phyloP scores from a whole-genome alignment of 441 rosid genomes.

The Metrosideros polymorpha region DNA sequence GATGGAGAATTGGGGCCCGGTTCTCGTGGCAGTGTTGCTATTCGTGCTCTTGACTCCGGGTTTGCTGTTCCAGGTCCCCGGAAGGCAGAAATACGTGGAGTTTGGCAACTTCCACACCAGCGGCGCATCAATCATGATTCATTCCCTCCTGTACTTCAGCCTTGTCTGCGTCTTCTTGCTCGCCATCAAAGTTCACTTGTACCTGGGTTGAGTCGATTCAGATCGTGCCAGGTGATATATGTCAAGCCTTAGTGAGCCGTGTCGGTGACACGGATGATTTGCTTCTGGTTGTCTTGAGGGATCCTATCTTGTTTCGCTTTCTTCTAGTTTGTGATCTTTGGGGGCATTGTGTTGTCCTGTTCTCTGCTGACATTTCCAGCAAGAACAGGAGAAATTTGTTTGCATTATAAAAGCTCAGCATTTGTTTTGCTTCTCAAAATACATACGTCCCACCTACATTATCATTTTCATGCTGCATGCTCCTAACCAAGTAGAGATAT shows the following conservation, averaged over 20 bases:
- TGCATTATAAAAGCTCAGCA: background rate
- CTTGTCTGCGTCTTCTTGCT: constrained; percentile 6
- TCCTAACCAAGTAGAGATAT: too few relatives aligned
- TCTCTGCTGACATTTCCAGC: background rate
- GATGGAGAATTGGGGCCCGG: constrained; percentile 14
- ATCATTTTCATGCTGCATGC: too few relatives aligned
- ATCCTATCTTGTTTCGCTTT: background rate
- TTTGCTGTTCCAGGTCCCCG: constrained; percentile 7
- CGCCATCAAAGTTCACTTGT: constrained; percentile 9
- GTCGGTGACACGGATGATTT: background rate
- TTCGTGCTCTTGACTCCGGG: constrained; percentile 8
- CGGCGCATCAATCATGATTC: constrained; percentile 5
- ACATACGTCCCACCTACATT: background rate
- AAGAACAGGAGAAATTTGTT: background rate
- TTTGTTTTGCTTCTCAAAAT: background rate
- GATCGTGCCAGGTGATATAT: background rate
- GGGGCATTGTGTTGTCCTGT: background rate
- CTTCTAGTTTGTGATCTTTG: background rate
- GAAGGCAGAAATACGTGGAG: background rate
- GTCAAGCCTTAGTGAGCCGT: background rate
- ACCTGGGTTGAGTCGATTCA: background rate
- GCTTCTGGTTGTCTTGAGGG: background rate
- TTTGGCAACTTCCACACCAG: constrained; percentile 8
- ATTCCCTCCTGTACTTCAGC: constrained; percentile 11
- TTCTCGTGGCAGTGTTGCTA: constrained; percentile 1